Base-by-base conservation (phyloP, 2,329 filamentous ascomycete genomes). In the Macrophomina phaseolina region DNA sequence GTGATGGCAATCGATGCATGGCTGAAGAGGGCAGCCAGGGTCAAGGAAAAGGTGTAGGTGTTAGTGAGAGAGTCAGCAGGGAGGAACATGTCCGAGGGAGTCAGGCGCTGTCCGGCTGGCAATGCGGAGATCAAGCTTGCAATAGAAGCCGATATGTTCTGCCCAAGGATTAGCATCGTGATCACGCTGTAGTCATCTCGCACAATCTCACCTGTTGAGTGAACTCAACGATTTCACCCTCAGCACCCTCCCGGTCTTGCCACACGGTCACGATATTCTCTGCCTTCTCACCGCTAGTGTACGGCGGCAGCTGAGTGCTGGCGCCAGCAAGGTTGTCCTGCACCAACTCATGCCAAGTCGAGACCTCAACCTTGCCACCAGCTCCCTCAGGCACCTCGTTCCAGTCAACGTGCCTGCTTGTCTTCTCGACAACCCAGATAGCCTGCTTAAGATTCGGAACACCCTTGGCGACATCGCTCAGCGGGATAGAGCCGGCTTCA, bases 381-480 rank as follows among this genome's bases (percentile, higher is more conserved):
- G 90, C 89, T 62, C 91, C 90, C 74, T 90, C 87, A 11, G 94
- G 93, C 2, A 94, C 87, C 75, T 94, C 92, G 72, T 92, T 94
- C 94, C 94, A 99, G 79, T 97, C 94, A 85, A 99, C 91, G 76
- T 98, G 94, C 72, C 89, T 88, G 81, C 90, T 97, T 49, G 93
- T 93, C 74, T 93, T 87, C 73, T 97, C 94, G 5, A 96, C 93
- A 12, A 97, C 94, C 92, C 94, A 98, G 72, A 97, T 87, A 38
- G 97, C 85, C 71, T 93, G 88, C 68, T 77, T 89, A 53, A 99
- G 84, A 45, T 86, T 85, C 5, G 89, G 85, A 73, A 91, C 93
- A 64, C 83, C 85, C 73, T 89, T 87, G 63, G 89, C 85, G 12
- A 97, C 86, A 45, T 86, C 81, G 69, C 93, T 89, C 51, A 97